Conservation (phyloP, 148 eudicot species). For the Rhododendron griersonianum region DNA sequence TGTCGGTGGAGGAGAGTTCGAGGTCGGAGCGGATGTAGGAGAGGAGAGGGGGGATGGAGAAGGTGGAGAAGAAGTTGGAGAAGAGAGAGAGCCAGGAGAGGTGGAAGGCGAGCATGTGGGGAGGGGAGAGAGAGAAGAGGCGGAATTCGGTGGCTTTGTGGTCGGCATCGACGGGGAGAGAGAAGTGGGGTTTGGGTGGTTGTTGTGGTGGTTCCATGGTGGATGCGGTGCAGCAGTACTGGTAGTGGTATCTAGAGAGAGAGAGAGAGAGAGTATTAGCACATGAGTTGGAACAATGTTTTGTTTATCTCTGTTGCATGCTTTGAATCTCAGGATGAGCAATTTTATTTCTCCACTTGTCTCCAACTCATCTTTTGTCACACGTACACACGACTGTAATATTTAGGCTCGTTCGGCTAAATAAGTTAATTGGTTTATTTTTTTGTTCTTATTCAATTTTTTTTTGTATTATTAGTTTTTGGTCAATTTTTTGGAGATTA, state of each 20-base stretch:
- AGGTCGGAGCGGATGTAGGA: slow-evolving; percentile 50
- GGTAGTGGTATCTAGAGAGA: neutral
- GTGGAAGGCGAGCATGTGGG: slow-evolving; percentile 56
- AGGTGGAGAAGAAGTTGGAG: slow-evolving; percentile 48
- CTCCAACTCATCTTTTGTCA: neutral
- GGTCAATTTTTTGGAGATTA: too few relatives aligned
- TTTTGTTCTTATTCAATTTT: too few relatives aligned
- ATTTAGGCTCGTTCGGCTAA: too few relatives aligned
- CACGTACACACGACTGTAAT: neutral
- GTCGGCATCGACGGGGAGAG: slow-evolving; percentile 36
- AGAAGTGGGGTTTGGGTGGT: slow-evolving; percentile 2
- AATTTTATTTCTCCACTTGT: neutral
- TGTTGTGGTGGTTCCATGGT: slow-evolving; percentile 14
- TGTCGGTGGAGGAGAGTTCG: slow-evolving; percentile 31
- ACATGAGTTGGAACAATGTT: too few relatives aligned
- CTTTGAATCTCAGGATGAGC: neutral
- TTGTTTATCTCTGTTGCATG: too few relatives aligned
- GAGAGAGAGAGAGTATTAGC: neutral
- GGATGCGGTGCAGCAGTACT: neutral
- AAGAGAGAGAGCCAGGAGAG: slow-evolving; percentile 59
- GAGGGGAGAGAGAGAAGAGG: slow-evolving; percentile 31
- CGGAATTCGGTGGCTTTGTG: slow-evolving; percentile 36
- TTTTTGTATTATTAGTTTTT: too few relatives aligned
- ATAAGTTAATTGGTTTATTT: too few relatives aligned
- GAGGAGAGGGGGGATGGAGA: slow-evolving; percentile 59